Evolutionary conservation across 2,329 filamentous ascomycete genomes (phyloP).

Genomic region (Fusarium armeniacum): DNA sequence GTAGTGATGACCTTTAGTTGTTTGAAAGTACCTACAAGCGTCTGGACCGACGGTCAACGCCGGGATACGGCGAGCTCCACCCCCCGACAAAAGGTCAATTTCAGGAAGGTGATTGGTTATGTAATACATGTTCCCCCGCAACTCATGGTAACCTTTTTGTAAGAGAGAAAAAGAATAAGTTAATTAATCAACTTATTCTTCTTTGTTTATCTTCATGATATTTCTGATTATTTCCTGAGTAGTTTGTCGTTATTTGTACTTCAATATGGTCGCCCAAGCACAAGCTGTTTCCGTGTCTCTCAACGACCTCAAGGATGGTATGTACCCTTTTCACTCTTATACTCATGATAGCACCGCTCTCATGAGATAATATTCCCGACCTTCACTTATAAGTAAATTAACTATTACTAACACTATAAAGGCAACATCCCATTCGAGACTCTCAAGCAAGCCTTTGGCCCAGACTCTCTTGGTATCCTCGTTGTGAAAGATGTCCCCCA

Average conservation of each 20-base stretch:
- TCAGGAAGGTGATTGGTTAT: slow-evolving; percentile 44
- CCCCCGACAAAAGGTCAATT: slow-evolving; percentile 8
- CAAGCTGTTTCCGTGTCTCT: slow-evolving; percentile 73
- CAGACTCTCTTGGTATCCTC: slow-evolving; percentile 90
- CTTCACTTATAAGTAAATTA: not conserved
- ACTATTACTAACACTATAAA: slow-evolving; percentile 53
- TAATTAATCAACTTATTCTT: not conserved
- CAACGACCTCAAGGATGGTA: slow-evolving; percentile 71
- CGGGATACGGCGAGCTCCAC: slow-evolving; percentile 56
- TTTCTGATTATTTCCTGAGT: not conserved
- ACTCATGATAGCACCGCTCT: slow-evolving; percentile 29
- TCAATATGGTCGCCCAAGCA: slow-evolving; percentile 62
- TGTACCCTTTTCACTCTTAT: slow-evolving; percentile 40
- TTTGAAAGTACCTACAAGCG: not conserved
- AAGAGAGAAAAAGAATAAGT: slow-evolving; percentile 21
- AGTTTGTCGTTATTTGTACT: fast-evolving
- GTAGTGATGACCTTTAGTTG: slow-evolving; percentile 4
- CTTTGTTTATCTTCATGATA: not conserved
- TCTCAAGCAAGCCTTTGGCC: slow-evolving; percentile 86
- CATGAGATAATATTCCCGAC: slow-evolving; percentile 2
- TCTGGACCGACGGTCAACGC: slow-evolving; percentile 24
- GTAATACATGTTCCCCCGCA: slow-evolving; percentile 46
- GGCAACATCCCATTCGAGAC: slow-evolving; percentile 76
- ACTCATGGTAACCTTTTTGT: slow-evolving; percentile 18
- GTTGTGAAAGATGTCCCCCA: slow-evolving; percentile 88